These are phyloP conservation scores for Phytophthora sp. DNA, from an alignment of 352 stramenopile species.

Conservation along the genomic window DNA sequence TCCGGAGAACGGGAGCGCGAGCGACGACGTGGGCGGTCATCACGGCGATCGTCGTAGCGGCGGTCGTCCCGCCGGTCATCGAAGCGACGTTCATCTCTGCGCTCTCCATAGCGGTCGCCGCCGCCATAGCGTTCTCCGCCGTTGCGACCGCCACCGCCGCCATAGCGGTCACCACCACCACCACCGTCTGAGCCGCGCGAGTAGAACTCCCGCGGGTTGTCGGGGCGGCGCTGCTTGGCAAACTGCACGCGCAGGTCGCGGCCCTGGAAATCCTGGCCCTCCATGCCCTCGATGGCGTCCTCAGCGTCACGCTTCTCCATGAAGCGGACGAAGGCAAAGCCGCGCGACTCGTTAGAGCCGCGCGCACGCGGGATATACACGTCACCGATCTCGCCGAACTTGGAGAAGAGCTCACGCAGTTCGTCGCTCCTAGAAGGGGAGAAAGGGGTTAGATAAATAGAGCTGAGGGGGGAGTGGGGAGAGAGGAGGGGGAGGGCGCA, in stretches of 20 bases:
- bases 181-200: conserved; percentile 42
- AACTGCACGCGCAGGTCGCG: conserved; percentile 79
- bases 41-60: conserved; percentile 39
- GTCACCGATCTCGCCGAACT: conserved; percentile 83
- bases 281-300: conserved; percentile 82
- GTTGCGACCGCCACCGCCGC: conserved; percentile 37
- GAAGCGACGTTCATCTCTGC: conserved; percentile 40
- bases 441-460: not conserved
- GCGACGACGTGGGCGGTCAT: conserved; percentile 44
- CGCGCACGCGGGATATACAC: conserved; percentile 85
- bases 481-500: conserved; percentile 34
- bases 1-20: conserved; percentile 53
- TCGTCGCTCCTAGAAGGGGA: conserved; percentile 44
- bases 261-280: conserved; percentile 76
- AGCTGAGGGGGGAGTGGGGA: not conserved
- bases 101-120: conserved; percentile 37
- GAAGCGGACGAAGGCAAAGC: conserved; percentile 91
- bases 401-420: conserved; percentile 70
- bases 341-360: conserved; percentile 76
- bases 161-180: conserved; percentile 4
- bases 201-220: conserved; percentile 83
- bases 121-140: conserved; percentile 36
- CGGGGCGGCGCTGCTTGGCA: conserved; percentile 75
- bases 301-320: conserved; percentile 89
- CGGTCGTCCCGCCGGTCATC: conserved; percentile 44